phyloP scores from a whole-genome alignment of 495 filamentous ascomycete genomes.

The Penicillium coffeae region DNA sequence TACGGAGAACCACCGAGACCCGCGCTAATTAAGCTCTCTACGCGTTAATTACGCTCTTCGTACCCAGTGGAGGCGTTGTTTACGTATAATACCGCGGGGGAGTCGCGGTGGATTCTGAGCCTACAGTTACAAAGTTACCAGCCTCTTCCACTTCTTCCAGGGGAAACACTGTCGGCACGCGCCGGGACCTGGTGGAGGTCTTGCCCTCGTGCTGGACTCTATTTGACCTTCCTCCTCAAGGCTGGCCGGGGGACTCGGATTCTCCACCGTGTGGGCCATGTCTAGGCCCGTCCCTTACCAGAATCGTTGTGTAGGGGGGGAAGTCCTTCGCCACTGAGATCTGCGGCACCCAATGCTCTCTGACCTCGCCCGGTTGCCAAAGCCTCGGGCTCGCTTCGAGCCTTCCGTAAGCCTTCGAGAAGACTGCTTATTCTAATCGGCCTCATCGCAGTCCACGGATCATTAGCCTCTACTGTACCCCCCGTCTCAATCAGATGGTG shows the following conservation, averaged over 20 bases:
- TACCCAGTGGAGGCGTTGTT: no score
- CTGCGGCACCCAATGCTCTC: neutral
- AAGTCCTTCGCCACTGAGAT: slow-evolving; percentile 11
- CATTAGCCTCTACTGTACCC: neutral
- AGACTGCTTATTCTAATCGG: neutral
- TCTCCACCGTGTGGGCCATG: slow-evolving; percentile 22
- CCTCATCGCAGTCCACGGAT: neutral
- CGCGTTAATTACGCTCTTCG: no score
- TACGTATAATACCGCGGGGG: neutral
- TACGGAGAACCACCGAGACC: neutral
- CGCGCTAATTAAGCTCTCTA: no score
- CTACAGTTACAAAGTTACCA: neutral
- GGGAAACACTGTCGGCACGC: neutral
- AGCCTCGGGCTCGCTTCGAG: neutral
- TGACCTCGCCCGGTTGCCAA: neutral
- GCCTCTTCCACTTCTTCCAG: neutral
- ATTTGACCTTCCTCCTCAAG: neutral
- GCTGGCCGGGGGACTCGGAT: slow-evolving; percentile 25
- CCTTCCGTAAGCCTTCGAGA: neutral
- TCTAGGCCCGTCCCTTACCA: slow-evolving; percentile 24
- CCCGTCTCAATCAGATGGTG: neutral
- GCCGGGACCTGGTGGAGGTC: neutral
- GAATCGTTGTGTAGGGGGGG: slow-evolving; percentile 7
- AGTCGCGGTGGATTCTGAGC: neutral
- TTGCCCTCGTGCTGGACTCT: neutral